Percentiles rank a stretch among this genome's conserved stretches.
These are phyloP conservation scores for Phytophthora litchii DNA, from an alignment of 352 stramenopile species.

Conservation along the genomic window DNA sequence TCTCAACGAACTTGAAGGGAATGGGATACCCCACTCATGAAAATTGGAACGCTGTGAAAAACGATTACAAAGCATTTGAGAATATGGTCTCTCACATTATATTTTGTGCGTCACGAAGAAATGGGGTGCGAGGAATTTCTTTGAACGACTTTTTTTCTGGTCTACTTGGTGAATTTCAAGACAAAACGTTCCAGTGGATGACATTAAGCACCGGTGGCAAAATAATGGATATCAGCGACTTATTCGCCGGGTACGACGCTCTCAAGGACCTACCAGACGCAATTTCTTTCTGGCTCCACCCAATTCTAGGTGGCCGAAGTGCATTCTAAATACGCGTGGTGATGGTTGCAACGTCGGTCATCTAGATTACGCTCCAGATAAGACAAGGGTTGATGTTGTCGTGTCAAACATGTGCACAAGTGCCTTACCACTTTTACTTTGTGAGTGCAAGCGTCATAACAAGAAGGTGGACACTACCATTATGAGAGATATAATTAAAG, in stretches of 20 bases:
- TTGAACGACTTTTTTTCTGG: slow-evolving; percentile 30
- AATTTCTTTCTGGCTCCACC: slow-evolving; percentile 21
- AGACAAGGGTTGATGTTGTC: slow-evolving; percentile 1
- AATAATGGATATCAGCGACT: neutral
- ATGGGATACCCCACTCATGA: no score
- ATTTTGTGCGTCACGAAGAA: slow-evolving; percentile 37
- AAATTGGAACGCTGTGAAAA: neutral
- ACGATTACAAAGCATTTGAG: slow-evolving; percentile 25
- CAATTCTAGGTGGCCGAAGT: slow-evolving; percentile 16
- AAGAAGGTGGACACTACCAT: neutral
- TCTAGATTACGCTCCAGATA: neutral
- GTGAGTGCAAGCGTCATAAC: slow-evolving; percentile 21
- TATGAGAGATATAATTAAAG: slow-evolving; percentile 8
- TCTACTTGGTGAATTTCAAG: slow-evolving; percentile 25
- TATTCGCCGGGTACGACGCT: slow-evolving; percentile 6
- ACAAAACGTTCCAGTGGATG: neutral
- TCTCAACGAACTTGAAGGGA: no score
- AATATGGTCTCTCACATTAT: slow-evolving; percentile 39
- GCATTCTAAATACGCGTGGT: slow-evolving; percentile 5
- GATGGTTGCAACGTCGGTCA: slow-evolving; percentile 17
- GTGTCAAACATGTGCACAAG: neutral
- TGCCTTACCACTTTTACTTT: slow-evolving; percentile 6
- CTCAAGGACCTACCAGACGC: neutral
- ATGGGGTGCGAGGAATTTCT: slow-evolving; percentile 30
- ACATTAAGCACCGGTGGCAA: neutral